Percentiles rank a stretch among this genome's conserved stretches.
Conservation (phyloP, 2,329 filamentous ascomycete genomes). For the Alternaria sp. region DNA sequence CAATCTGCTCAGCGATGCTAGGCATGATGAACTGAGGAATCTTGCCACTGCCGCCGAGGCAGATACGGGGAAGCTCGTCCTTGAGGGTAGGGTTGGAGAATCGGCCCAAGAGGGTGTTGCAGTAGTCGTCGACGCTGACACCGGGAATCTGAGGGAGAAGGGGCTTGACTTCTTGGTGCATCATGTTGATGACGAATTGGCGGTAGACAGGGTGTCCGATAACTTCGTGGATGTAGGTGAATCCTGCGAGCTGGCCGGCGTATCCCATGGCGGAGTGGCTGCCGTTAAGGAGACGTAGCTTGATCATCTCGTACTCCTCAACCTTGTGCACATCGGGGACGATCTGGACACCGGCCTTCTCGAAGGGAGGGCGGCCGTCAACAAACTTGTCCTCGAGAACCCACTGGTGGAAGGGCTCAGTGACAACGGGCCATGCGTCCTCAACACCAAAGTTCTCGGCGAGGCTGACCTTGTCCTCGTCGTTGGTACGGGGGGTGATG, state of each 20-base stretch:
- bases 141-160: slow-evolving; percentile 38
- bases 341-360: slow-evolving; percentile 42
- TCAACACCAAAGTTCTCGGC: slow-evolving; percentile 35
- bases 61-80: slow-evolving; percentile 41
- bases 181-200: slow-evolving; percentile 41
- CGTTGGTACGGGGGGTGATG: slow-evolving; percentile 38
- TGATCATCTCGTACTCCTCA: slow-evolving; percentile 40
- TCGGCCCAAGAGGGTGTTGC: slow-evolving; percentile 34
- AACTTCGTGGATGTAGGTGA: slow-evolving; percentile 40
- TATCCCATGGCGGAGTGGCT: slow-evolving; percentile 41
- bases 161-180: slow-evolving; percentile 42
- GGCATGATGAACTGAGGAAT: slow-evolving; percentile 44
- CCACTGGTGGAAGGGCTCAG: slow-evolving; percentile 42
- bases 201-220: slow-evolving; percentile 33
- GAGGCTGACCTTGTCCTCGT: slow-evolving; percentile 31
- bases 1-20: slow-evolving; percentile 40
- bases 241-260: slow-evolving; percentile 36
- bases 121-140: slow-evolving; percentile 39
- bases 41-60: slow-evolving; percentile 42
- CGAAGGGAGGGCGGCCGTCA: slow-evolving; percentile 38
- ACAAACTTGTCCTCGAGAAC: slow-evolving; percentile 42
- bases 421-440: slow-evolving; percentile 40
- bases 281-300: slow-evolving; percentile 40
- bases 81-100: slow-evolving; percentile 42
- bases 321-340: slow-evolving; percentile 38